Base-by-base conservation (phyloP, 768 basidiomycete genomes). In the Russula sp. region DNA sequence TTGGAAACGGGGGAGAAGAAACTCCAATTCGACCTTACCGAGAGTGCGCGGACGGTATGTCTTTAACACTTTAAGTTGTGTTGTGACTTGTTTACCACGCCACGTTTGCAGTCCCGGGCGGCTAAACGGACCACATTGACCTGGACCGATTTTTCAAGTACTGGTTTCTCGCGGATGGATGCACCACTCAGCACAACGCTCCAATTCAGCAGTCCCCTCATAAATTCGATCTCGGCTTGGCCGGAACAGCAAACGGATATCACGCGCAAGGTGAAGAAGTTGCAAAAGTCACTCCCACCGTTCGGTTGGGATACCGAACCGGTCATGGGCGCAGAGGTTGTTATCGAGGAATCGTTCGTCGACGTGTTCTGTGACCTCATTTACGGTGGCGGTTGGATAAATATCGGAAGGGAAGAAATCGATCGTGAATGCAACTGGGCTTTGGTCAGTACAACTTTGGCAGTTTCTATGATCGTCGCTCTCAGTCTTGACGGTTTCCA, bases 301-400 rank as follows among this genome's bases (percentile, higher is more conserved):
- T 99, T 99, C 72, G 88, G 92, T 0, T 96, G 94, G 90, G 93
- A 97, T 71, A 96, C 92, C 0, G 87, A 88, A 48, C 90, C 94
- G 0, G 85, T 91, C 22, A 76, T 87, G 64, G 92, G 89, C 6
- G 75, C 77, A 11, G 89, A 92, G 69, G 90, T 90, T 71, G 81
- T 92, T 60, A 80, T 98, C 48, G 96, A 99, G 72, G 93, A 94
- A 74, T 83, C 89, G 1, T 98, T 98, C 73, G 71, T 98, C 32
- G 92, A 90, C 63, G 89, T 90, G 18, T 93, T 91, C 71, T 90
- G 88, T 68, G 90, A 92, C 72, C 75, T 92, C 42, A 76, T 92
- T 6, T 91, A 88, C 67, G 94, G 86, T 57, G 87, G 83, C 70
- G 91, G 92, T 5, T 96, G 94, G 87, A 86, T 89, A 83, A 89